Conservation (phyloP, 164 flowering plant species). For the Malania oleifera region DNA sequence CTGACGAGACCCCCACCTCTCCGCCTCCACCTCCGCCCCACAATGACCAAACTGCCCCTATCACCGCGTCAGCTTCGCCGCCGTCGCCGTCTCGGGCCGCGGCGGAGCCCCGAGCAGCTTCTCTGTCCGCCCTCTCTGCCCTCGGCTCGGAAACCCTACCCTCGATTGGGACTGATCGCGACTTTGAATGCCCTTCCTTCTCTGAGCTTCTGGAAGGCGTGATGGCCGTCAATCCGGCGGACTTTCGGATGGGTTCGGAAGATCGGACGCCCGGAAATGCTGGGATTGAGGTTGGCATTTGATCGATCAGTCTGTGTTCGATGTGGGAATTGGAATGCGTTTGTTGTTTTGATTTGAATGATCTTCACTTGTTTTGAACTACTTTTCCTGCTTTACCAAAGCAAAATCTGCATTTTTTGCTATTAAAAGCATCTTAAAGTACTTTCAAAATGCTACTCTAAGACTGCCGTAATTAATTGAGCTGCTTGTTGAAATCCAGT, state of each 20-base stretch:
- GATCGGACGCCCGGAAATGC: not conserved
- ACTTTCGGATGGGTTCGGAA: not conserved
- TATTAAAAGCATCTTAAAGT: no score
- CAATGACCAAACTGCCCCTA: not conserved
- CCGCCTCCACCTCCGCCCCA: not conserved
- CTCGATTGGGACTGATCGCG: not conserved
- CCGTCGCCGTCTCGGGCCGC: no score
- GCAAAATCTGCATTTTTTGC: no score
- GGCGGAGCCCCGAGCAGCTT: no score
- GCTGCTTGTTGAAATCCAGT: no score
- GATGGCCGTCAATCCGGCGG: not conserved
- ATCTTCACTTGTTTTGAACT: not conserved
- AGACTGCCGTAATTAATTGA: no score
- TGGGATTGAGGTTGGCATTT: not conserved
- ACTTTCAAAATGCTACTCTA: no score
- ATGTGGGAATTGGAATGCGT: not conserved
- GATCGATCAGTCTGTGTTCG: no score
- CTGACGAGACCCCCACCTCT: not conserved
- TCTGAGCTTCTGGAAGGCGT: not conserved
- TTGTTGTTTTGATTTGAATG: not conserved
- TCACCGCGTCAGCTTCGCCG: not conserved
- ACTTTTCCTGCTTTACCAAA: no score
- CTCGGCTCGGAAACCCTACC: not conserved
- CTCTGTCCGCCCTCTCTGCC: not conserved
- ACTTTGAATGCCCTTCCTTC: not conserved